A percentile compares a stretch with the other conserved stretches of the same genome.
These are phyloP conservation scores for Monosporozyma unispora DNA, from an alignment of 805 yeast species.

Conservation along the genomic window DNA sequence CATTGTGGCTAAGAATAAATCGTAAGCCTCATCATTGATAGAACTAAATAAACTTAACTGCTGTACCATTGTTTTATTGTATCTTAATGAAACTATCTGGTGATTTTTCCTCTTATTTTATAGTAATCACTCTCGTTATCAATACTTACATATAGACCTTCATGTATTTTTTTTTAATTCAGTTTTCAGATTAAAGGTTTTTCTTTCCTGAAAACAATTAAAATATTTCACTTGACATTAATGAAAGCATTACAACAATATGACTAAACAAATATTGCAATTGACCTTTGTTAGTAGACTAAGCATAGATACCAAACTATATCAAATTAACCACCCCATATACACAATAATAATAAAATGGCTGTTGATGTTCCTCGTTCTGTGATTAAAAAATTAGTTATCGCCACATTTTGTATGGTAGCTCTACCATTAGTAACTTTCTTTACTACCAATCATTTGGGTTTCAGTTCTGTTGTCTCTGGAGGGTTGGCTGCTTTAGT, in stretches of 20 bases:
- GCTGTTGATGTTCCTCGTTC: constrained; percentile 36
- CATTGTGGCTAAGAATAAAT: constrained; percentile 23
- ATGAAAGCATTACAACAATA: not conserved
- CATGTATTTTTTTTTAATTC: not conserved
- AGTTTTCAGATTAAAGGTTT: not conserved
- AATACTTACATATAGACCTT: not conserved
- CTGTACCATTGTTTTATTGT: constrained; percentile 21
- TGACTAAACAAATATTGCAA: not conserved
- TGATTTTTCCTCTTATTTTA: too few relatives aligned
- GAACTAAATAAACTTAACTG: constrained; percentile 25
- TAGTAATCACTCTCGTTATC: too few relatives aligned
- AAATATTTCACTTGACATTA: not conserved
- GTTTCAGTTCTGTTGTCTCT: constrained; percentile 48
- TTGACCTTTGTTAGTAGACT: not conserved
- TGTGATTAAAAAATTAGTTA: constrained; percentile 58
- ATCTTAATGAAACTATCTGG: too few relatives aligned
- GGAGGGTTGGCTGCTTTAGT: constrained; percentile 76
- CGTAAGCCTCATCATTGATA: constrained; percentile 25
- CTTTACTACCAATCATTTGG: constrained; percentile 41
- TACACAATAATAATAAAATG: constrained; percentile 16
- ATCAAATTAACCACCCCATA: not conserved
- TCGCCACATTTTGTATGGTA: constrained; percentile 73
- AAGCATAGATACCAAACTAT: not conserved
- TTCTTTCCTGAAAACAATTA: not conserved
- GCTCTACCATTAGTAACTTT: constrained; percentile 56